phyloP scores from a whole-genome alignment of 257 asterid species.

The Catharanthus roseus region DNA sequence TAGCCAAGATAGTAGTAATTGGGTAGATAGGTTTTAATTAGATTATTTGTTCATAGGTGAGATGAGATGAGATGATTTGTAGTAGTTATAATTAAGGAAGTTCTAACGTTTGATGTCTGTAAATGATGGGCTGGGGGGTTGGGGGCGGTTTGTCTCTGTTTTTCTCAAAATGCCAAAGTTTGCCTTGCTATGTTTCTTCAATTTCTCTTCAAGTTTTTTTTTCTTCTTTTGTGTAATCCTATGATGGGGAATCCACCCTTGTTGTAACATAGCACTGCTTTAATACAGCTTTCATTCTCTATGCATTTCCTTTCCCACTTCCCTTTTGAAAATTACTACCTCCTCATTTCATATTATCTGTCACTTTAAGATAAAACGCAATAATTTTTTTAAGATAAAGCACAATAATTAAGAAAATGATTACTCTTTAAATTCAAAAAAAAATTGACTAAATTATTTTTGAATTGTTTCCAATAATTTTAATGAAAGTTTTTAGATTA shows the following conservation, averaged over 20 bases:
- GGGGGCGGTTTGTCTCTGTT: neutral
- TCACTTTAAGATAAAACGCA: too few relatives aligned
- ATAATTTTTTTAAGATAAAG: too few relatives aligned
- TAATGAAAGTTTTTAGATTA: too few relatives aligned
- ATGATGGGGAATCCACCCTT: constrained; percentile 11
- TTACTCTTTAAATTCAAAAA: too few relatives aligned
- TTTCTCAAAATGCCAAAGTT: neutral
- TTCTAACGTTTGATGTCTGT: constrained; percentile 7
- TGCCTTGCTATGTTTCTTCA: neutral
- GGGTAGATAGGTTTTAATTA: neutral
- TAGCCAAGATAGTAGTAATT: too few relatives aligned
- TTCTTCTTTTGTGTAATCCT: neutral
- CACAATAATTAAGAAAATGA: too few relatives aligned
- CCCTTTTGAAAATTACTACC: too few relatives aligned
- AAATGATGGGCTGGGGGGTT: neutral
- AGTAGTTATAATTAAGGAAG: neutral
- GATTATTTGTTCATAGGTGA: constrained; percentile 5
- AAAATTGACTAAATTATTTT: too few relatives aligned
- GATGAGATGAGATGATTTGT: too few relatives aligned
- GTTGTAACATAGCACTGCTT: constrained; percentile 21
- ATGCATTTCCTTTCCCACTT: neutral
- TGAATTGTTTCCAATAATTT: too few relatives aligned
- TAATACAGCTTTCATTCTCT: too few relatives aligned
- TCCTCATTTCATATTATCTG: too few relatives aligned
- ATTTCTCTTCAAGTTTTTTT: neutral